Evolutionary conservation across 331 rosid genomes (phyloP).

Genomic region (Malus hybrid): DNA sequence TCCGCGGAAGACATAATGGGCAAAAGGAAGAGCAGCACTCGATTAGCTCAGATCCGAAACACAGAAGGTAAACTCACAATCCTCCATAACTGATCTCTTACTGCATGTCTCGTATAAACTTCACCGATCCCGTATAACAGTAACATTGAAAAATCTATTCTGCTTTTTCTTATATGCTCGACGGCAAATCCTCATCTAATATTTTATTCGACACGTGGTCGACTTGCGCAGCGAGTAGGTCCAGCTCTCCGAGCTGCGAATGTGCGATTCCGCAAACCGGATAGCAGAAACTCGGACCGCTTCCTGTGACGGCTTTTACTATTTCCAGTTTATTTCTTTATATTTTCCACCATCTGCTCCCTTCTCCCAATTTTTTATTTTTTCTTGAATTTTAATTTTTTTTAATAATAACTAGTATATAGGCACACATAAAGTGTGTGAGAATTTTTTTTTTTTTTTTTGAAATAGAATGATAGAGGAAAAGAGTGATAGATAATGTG

Average conservation of each 20-base stretch:
- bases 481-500: too few relatives aligned
- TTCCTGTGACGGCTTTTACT: slow-evolving; percentile 31
- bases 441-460: too few relatives aligned
- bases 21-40: too few relatives aligned
- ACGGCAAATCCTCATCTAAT: background rate
- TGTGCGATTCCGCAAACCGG: background rate
- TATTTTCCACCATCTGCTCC: slow-evolving; percentile 3
- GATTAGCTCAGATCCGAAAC: too few relatives aligned
- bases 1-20: too few relatives aligned
- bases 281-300: slow-evolving; percentile 26
- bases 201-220: slow-evolving; percentile 8
- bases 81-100: too few relatives aligned
- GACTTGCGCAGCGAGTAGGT: background rate
- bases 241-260: background rate
- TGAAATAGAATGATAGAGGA: too few relatives aligned
- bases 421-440: too few relatives aligned
- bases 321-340: slow-evolving; percentile 12
- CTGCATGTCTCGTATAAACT: too few relatives aligned
- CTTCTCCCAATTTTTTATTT: background rate
- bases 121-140: too few relatives aligned
- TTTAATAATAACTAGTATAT: background rate
- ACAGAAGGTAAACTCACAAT: too few relatives aligned
- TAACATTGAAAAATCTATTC: background rate
- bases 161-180: background rate
- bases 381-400: background rate